Conservation (phyloP, 2,329 filamentous ascomycete species). For the Nannizziopsis arthrosporioides region DNA sequence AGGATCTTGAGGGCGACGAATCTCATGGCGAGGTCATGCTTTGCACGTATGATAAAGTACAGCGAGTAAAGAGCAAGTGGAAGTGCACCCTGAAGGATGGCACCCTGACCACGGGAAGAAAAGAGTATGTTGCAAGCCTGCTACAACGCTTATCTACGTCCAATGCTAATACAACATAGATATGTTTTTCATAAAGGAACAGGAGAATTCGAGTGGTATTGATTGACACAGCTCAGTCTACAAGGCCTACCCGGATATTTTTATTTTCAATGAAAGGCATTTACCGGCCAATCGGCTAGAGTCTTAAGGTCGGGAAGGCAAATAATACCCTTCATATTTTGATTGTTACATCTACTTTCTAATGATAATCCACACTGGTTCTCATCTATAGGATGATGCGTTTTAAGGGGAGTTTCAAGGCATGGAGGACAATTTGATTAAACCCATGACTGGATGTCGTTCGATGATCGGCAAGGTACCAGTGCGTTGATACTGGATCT, state of each 20-base stretch:
- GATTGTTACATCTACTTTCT: too few species aligned
- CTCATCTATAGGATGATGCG: too few species aligned
- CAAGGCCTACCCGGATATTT: background rate
- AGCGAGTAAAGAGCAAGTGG: slow-evolving; percentile 98
- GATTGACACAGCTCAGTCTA: background rate
- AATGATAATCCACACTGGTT: too few species aligned
- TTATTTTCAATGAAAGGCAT: too few species aligned
- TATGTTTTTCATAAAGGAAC: slow-evolving; percentile 97
- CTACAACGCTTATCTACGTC: background rate
- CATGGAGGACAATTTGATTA: too few species aligned
- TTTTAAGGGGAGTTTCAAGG: too few species aligned
- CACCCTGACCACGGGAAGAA: slow-evolving; percentile 81
- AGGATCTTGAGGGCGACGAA: slow-evolving; percentile 79
- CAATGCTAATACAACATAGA: slow-evolving; percentile 27
- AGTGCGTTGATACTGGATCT: too few species aligned
- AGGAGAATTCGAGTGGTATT: slow-evolving; percentile 91
- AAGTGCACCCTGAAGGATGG: slow-evolving; percentile 98
- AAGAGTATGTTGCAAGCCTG: slow-evolving; percentile 51
- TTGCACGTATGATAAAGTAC: slow-evolving; percentile 98
- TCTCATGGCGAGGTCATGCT: slow-evolving; percentile 83
- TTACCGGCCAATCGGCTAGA: too few species aligned
- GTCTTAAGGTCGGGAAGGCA: too few species aligned
- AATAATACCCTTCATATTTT: too few species aligned
- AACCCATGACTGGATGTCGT: too few species aligned
- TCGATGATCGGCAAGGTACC: too few species aligned